Conservation (phyloP, 1,139 yeast species). For the Geotrichum candidum region DNA sequence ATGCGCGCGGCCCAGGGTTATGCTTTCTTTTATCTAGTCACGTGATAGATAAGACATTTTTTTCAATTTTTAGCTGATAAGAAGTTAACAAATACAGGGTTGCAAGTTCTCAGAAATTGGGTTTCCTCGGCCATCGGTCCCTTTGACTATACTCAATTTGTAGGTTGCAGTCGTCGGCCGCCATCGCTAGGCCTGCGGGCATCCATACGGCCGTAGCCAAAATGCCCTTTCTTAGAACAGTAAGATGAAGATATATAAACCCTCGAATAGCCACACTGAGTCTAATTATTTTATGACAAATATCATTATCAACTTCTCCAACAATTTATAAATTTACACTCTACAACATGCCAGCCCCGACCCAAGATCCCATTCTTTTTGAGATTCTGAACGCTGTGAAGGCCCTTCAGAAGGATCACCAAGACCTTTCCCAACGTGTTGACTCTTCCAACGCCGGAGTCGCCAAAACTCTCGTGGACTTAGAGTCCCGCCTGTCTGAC, state of each 20-base stretch:
- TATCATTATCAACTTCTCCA: neutral
- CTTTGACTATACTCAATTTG: neutral
- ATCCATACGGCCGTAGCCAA: neutral
- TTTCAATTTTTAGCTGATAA: neutral
- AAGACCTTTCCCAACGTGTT: constrained; percentile 16
- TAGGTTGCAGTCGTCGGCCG: neutral
- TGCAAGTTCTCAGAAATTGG: neutral
- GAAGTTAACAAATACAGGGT: neutral
- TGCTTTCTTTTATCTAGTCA: too few species aligned
- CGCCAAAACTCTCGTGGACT: constrained; percentile 10
- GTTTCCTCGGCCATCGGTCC: neutral
- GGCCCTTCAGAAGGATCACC: constrained; percentile 15
- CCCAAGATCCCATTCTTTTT: constrained; percentile 5
- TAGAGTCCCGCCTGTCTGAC: constrained; percentile 10
- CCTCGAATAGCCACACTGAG: neutral
- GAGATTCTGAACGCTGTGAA: constrained; percentile 15
- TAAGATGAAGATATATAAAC: neutral
- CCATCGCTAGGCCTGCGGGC: neutral
- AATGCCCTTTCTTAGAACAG: too few species aligned
- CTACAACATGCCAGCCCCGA: constrained; percentile 5
- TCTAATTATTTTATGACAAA: neutral
- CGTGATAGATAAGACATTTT: neutral
- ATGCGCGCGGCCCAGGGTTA: too few species aligned
- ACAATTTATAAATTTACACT: neutral
- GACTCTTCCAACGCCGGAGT: constrained; percentile 18